Conservation (phyloP, 129 eudicot genomes). For the Chrysanthemum lavandulifolium region DNA sequence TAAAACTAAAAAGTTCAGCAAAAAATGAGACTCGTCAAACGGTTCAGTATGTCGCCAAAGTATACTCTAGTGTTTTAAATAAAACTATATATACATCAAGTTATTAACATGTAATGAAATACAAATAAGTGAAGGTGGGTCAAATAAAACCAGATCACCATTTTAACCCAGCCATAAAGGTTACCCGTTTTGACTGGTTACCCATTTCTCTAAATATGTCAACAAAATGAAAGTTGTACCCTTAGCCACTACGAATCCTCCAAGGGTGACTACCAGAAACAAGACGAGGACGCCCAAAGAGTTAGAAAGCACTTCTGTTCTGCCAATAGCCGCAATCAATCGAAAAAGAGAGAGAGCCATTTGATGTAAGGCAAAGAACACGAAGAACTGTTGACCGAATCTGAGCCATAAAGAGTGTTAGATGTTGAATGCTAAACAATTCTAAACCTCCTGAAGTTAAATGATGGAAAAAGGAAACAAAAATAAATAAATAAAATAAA, state of each 20-base stretch:
- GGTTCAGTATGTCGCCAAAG: background rate
- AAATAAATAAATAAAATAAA: no score
- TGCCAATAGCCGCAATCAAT: slow-evolving; percentile 34
- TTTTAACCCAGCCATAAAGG: background rate
- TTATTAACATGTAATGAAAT: no score
- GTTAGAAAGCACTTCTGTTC: slow-evolving; percentile 36
- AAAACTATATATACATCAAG: no score
- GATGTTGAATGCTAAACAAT: background rate
- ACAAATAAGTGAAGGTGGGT: no score
- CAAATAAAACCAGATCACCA: no score
- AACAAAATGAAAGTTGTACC: slow-evolving; percentile 12
- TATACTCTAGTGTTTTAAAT: background rate
- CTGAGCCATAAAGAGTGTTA: slow-evolving; percentile 22
- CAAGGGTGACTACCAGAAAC: slow-evolving; percentile 33
- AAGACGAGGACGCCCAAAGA: slow-evolving; percentile 34
- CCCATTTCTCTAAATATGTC: background rate
- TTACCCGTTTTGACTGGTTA: background rate
- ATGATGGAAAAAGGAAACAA: no score
- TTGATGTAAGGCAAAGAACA: slow-evolving; percentile 38
- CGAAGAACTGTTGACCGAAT: slow-evolving; percentile 33
- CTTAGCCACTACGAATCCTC: slow-evolving; percentile 40
- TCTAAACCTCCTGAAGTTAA: background rate
- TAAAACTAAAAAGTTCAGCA: background rate
- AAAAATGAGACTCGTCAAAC: no score
- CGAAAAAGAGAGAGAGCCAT: slow-evolving; percentile 42